Conservation (phyloP, 331 rosid genomes). For the Rhamnella rubrinervis region DNA sequence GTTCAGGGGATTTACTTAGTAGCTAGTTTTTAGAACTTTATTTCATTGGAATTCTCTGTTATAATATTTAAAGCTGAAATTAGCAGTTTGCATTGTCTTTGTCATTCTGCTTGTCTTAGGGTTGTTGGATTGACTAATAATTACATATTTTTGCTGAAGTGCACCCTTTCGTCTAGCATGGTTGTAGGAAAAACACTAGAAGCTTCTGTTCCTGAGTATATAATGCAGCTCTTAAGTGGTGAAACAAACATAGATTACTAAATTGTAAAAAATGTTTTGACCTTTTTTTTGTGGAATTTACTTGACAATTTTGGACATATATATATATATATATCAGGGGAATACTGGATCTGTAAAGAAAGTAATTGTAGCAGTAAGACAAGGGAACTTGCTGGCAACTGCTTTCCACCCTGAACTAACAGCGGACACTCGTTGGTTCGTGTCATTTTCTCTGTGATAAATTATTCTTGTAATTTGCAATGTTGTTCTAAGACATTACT, state of each 20-base stretch:
- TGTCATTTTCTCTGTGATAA: conserved; percentile 6
- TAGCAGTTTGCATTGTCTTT: too few species aligned
- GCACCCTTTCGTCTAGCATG: not conserved
- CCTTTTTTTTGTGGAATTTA: not conserved
- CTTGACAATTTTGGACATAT: conserved; percentile 7
- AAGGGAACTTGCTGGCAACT: conserved; percentile 78
- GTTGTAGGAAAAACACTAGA: not conserved
- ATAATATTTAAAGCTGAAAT: too few species aligned
- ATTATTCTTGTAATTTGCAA: conserved; percentile 1
- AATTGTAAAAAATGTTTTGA: not conserved
- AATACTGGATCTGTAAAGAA: conserved; percentile 38
- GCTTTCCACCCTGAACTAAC: conserved; percentile 99
- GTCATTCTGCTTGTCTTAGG: too few species aligned
- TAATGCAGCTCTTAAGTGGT: not conserved
- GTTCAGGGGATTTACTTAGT: too few species aligned
- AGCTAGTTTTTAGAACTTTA: too few species aligned
- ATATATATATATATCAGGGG: conserved; percentile 47
- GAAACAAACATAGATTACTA: not conserved
- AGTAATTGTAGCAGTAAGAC: conserved; percentile 92
- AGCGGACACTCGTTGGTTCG: conserved; percentile 89
- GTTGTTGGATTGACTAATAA: too few species aligned
- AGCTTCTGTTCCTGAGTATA: not conserved
- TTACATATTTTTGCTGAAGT: not conserved
- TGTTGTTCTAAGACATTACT: not conserved
- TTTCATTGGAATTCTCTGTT: too few species aligned